A percentile compares a stretch with the other conserved stretches of the same genome.
These are phyloP conservation scores for Pythium grandisporangium DNA, from an alignment of 352 stramenopile genomes.

Conservation along the genomic window DNA sequence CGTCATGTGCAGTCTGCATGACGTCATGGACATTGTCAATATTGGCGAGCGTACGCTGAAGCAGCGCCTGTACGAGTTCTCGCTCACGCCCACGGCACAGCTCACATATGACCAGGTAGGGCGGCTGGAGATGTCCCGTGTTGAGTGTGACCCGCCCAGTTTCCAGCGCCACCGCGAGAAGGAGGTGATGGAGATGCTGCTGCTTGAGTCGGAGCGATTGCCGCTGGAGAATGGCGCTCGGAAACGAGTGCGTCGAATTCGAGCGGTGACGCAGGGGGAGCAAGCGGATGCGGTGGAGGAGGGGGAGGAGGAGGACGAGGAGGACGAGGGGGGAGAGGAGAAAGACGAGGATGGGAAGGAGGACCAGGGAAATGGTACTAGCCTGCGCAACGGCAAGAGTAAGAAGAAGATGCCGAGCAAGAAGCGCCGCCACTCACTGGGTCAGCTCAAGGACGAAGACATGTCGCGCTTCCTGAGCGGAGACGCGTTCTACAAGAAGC, in stretches of 20 bases:
- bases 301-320: constrained; percentile 25
- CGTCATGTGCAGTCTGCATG: constrained; percentile 79
- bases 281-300: too few relatives aligned
- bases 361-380: too few relatives aligned
- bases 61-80: constrained; percentile 96
- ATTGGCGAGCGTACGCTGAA: constrained; percentile 96
- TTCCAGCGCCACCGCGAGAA: constrained; percentile 84
- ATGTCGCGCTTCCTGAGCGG: constrained; percentile 65
- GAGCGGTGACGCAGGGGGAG: too few relatives aligned
- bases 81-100: constrained; percentile 89
- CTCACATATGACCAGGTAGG: constrained; percentile 96
- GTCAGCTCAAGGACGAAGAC: constrained; percentile 64
- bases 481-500: constrained; percentile 59
- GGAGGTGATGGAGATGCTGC: constrained; percentile 87
- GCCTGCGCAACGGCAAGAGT: too few relatives aligned
- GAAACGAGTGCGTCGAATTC: constrained; percentile 15
- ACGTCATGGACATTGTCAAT: constrained; percentile 90
- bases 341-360: too few relatives aligned
- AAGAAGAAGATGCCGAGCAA: too few relatives aligned
- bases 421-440: too few relatives aligned
- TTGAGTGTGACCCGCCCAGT: constrained; percentile 84
- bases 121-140: constrained; percentile 77
- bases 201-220: constrained; percentile 72
- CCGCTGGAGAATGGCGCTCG: constrained; percentile 36
- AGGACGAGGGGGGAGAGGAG: constrained; percentile 28